These are phyloP conservation scores for Paecilomyces sp. DNA, from an alignment of 2,329 filamentous ascomycete genomes.

Conservation along the genomic window DNA sequence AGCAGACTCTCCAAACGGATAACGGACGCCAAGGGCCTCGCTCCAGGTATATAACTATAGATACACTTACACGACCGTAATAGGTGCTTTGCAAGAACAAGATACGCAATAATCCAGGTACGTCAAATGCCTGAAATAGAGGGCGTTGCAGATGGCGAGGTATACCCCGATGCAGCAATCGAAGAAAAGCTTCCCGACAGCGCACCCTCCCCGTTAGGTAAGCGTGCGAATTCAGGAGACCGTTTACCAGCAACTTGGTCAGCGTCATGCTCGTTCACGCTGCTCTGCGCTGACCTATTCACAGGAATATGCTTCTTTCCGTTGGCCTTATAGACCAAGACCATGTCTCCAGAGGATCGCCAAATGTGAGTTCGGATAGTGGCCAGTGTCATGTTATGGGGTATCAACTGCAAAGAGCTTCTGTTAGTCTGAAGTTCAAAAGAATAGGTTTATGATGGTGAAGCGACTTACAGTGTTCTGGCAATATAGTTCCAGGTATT, in stretches of 20 bases:
- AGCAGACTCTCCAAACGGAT: background rate
- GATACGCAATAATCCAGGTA: background rate
- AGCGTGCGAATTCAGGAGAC: background rate
- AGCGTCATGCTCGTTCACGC: background rate
- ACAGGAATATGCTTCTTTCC: constrained; percentile 57
- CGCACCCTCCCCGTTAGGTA: background rate
- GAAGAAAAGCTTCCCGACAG: background rate
- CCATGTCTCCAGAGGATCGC: constrained; percentile 89
- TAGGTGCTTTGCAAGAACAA: background rate
- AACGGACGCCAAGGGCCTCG: background rate
- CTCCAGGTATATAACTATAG: background rate
- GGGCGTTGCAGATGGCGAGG: background rate
- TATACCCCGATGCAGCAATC: background rate
- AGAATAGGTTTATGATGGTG: background rate
- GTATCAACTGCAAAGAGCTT: constrained; percentile 38
- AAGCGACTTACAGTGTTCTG: constrained; percentile 69
- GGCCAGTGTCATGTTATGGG: constrained; percentile 83
- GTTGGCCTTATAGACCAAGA: constrained; percentile 86
- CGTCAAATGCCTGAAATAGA: background rate
- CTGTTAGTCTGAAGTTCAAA: background rate
- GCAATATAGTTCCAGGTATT: constrained; percentile 92
- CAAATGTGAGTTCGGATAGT: constrained; percentile 88
- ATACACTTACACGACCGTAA: background rate
- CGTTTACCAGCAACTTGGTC: background rate
- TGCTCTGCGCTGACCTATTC: constrained; percentile 11